Percentiles rank a stretch among this genome's conserved stretches.
These are phyloP conservation scores for Naegleria gruberi DNA, from an alignment of 208 protist species.

Conservation along the genomic window DNA sequence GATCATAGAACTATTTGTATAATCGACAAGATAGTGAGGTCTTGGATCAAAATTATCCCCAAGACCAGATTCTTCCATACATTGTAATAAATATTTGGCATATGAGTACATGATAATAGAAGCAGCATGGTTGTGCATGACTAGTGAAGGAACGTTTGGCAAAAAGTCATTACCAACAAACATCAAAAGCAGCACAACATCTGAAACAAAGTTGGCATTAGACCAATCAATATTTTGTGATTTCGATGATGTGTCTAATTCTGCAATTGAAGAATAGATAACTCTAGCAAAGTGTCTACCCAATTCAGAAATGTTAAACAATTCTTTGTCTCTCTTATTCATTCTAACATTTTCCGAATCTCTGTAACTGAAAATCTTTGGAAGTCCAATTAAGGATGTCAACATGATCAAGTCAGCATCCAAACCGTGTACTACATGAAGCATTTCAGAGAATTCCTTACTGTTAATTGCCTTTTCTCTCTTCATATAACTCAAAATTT, in stretches of 20 bases:
- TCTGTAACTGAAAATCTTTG: conserved; percentile 46
- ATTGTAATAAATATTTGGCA: neutral
- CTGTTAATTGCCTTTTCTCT: conserved; percentile 40
- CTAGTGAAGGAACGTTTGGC: conserved; percentile 77
- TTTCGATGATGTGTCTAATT: neutral
- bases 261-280: neutral
- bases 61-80: neutral
- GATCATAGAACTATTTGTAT: neutral
- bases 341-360: conserved; percentile 31
- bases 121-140: conserved; percentile 80
- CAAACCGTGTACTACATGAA: conserved; percentile 91
- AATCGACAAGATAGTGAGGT: neutral
- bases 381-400: conserved; percentile 47
- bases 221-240: neutral
- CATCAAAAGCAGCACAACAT: conserved; percentile 94
- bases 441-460: conserved; percentile 59
- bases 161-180: conserved; percentile 98
- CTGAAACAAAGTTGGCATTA: conserved; percentile 52
- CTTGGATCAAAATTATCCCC: neutral
- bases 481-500: conserved; percentile 65
- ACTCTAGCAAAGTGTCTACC: neutral
- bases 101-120: neutral
- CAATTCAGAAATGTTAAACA: neutral
- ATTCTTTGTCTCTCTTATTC: neutral
- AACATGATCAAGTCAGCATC: conserved; percentile 98